These are phyloP conservation scores for Apiospora koreana DNA, from an alignment of 2,329 filamentous ascomycete genomes.

Conservation along the genomic window DNA sequence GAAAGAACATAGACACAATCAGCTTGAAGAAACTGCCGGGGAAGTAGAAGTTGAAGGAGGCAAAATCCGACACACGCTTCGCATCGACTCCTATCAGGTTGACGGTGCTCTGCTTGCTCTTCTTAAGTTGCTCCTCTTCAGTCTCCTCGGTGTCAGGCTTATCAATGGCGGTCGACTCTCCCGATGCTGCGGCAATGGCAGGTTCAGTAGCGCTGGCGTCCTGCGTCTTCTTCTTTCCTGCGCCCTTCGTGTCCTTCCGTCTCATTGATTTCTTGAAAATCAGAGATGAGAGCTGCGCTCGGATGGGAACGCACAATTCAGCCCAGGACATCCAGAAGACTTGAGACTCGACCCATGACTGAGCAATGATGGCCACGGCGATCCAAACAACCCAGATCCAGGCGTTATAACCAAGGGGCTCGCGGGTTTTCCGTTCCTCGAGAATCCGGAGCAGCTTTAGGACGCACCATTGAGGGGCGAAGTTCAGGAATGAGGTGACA, in stretches of 20 bases:
- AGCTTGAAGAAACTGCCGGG: constrained; percentile 64
- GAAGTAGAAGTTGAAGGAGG: constrained; percentile 66
- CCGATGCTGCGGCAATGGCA: constrained; percentile 26
- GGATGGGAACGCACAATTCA: constrained; percentile 64
- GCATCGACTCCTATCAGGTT: constrained; percentile 79
- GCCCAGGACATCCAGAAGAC: constrained; percentile 67
- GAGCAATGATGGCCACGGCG: constrained; percentile 58
- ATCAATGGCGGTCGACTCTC: constrained; percentile 30
- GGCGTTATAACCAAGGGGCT: constrained; percentile 50
- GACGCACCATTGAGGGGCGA: constrained; percentile 71
- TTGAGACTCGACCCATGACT: constrained; percentile 64
- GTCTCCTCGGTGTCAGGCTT: constrained; percentile 35
- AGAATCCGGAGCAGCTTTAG: constrained; percentile 65
- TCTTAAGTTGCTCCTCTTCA: constrained; percentile 43
- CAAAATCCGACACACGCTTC: constrained; percentile 68
- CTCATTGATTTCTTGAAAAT: constrained; percentile 78
- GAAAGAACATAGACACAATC: constrained; percentile 64
- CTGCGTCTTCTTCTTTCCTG: constrained; percentile 49
- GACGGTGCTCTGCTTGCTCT: constrained; percentile 69
- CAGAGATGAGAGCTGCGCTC: constrained; percentile 68
- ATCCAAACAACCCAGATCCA: constrained; percentile 72
- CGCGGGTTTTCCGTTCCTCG: constrained; percentile 52
- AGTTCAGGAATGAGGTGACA: constrained; percentile 57
- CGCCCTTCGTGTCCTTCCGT: constrained; percentile 73
- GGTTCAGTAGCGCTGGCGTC: constrained; percentile 31